Conservation (phyloP, 768 basidiomycete species). For the Filobasidium wieringae region DNA sequence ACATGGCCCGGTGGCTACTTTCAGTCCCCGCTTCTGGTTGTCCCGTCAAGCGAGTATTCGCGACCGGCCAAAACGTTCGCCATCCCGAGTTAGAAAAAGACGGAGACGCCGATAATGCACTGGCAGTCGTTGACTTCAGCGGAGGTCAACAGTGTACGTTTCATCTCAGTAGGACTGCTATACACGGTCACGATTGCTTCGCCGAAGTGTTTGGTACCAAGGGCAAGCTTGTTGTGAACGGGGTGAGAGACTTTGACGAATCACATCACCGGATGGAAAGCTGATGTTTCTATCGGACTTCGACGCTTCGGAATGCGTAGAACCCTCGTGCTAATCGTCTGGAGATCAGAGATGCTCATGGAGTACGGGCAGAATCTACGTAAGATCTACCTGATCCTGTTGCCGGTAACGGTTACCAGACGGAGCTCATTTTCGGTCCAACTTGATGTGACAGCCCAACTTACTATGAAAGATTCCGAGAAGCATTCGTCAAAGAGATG, state of each 20-base stretch:
- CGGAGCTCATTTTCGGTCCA: too few relatives aligned
- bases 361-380: constrained; percentile 21
- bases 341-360: constrained; percentile 17
- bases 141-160: constrained; percentile 10
- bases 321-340: constrained; percentile 15
- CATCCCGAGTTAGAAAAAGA: constrained; percentile 18
- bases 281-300: too few relatives aligned
- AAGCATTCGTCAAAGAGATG: constrained; percentile 21
- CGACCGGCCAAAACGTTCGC: constrained; percentile 13
- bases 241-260: constrained; percentile 15
- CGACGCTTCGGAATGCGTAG: too few relatives aligned
- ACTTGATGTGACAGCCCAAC: constrained; percentile 14
- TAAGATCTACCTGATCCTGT: constrained; percentile 13
- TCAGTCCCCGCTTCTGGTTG: background rate
- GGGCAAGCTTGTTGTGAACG: constrained; percentile 17
- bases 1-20: constrained; percentile 18
- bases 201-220: constrained; percentile 19
- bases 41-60: constrained; percentile 17
- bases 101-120: constrained; percentile 19
- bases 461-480: constrained; percentile 19
- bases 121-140: constrained; percentile 16
- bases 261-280: too few relatives aligned
- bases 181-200: constrained; percentile 18
- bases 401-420: too few relatives aligned
- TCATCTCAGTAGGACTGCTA: constrained; percentile 14